Percentiles rank a stretch among this genome's conserved stretches.
Conservation (phyloP, 1,139 yeast genomes). For the Saccharomyces hybrid region DNA sequence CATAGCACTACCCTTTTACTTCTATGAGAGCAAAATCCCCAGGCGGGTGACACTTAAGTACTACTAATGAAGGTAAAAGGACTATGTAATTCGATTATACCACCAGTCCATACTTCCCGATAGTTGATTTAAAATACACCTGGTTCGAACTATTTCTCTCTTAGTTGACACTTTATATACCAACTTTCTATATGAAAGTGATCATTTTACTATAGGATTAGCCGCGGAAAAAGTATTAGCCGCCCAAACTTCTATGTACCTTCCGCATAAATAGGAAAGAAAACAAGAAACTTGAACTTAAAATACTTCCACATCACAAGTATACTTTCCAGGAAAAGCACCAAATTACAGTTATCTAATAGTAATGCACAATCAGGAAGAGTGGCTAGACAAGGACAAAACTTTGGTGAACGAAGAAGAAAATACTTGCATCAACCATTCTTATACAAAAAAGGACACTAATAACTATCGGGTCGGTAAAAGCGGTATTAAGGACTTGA, state of each 20-base stretch:
- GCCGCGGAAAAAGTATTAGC: neutral
- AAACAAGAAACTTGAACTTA: neutral
- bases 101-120: no score
- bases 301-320: neutral
- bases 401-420: neutral
- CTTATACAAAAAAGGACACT: neutral
- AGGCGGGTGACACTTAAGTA: neutral
- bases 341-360: neutral
- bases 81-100: neutral
- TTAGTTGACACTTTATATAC: neutral
- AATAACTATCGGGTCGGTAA: neutral
- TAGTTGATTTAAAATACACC: neutral
- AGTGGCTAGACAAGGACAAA: neutral
- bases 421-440: neutral
- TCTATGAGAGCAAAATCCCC: neutral
- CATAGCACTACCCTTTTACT: slow-evolving; percentile 2
- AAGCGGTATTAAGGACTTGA: neutral
- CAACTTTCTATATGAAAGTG: neutral
- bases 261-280: neutral
- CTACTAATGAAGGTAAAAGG: neutral
- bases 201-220: neutral
- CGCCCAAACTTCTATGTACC: neutral
- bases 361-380: neutral
- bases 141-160: neutral
- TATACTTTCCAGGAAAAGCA: neutral